phyloP scores from a whole-genome alignment of 1,139 yeast species.

The Maudiozyma humilis region DNA sequence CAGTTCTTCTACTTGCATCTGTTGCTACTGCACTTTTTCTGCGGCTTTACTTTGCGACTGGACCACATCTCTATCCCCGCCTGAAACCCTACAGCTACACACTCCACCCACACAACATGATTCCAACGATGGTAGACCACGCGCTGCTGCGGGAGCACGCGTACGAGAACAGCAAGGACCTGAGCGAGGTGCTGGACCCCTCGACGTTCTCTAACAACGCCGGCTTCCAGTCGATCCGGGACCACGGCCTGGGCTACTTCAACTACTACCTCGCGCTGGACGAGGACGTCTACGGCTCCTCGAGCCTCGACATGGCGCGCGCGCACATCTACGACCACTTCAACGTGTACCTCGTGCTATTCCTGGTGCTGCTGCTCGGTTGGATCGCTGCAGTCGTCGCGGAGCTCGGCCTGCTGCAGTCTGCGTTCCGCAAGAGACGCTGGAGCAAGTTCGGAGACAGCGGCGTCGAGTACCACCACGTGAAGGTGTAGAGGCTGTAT shows the following conservation, averaged over 20 bases:
- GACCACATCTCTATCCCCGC: too few relatives aligned
- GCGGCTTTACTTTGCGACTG: too few relatives aligned
- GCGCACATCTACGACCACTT: conserved; percentile 23
- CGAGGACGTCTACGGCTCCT: conserved; percentile 18
- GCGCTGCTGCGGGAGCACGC: conserved; percentile 33
- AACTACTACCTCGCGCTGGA: conserved; percentile 25
- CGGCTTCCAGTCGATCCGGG: conserved; percentile 25
- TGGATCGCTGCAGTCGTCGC: conserved; percentile 27
- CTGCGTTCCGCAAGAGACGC: conserved; percentile 3
- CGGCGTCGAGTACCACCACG: conserved; percentile 11
- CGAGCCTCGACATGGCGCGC: conserved; percentile 15
- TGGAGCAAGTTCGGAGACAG: conserved; percentile 3
- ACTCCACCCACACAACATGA: conserved; percentile 19
- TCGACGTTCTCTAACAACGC: conserved; percentile 23
- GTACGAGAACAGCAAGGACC: conserved; percentile 27
- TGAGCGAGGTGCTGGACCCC: conserved; percentile 24
- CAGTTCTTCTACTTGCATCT: too few relatives aligned
- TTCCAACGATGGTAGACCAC: conserved; percentile 32
- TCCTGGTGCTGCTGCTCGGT: conserved; percentile 11
- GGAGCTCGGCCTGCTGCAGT: conserved; percentile 43
- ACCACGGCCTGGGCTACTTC: conserved; percentile 31
- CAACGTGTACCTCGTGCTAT: conserved; percentile 14
- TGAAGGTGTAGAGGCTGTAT: conserved; percentile 6
- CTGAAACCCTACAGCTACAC: too few relatives aligned
- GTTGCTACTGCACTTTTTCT: too few relatives aligned